A percentile compares a stretch with the other conserved stretches of the same genome.
Evolutionary conservation across 257 asterid species (phyloP).

Genomic region (Solanum paucissectum): DNA sequence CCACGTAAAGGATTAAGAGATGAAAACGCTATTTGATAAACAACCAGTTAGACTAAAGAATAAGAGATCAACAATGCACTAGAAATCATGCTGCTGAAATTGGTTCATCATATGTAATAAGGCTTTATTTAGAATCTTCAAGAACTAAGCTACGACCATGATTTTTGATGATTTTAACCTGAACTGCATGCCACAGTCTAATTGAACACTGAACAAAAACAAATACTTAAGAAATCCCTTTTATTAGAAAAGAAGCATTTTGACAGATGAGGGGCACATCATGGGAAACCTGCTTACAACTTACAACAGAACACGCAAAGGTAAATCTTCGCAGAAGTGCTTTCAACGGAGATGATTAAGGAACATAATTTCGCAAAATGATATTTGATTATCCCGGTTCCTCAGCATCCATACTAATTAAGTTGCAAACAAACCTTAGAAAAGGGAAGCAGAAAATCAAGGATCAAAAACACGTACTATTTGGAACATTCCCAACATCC

Average conservation of each 20-base stretch:
- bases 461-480: constrained; percentile 41
- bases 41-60: background rate
- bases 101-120: background rate
- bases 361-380: background rate
- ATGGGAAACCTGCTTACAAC: background rate
- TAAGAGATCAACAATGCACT: background rate
- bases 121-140: background rate
- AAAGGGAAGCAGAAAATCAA: background rate
- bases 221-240: background rate
- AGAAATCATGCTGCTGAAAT: background rate
- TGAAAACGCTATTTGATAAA: background rate
- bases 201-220: background rate
- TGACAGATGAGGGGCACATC: background rate
- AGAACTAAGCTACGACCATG: background rate
- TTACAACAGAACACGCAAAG: background rate
- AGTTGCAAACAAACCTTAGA: background rate
- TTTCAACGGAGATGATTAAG: background rate
- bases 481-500: constrained; percentile 98
- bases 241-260: background rate
- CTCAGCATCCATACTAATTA: background rate
- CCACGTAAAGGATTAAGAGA: background rate
- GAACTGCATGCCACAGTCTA: background rate
- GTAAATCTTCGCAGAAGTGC: background rate
- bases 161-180: background rate
- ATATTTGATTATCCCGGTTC: background rate